Conservation (phyloP, 306 rosid species). For the Casuarina cunninghamiana region DNA sequence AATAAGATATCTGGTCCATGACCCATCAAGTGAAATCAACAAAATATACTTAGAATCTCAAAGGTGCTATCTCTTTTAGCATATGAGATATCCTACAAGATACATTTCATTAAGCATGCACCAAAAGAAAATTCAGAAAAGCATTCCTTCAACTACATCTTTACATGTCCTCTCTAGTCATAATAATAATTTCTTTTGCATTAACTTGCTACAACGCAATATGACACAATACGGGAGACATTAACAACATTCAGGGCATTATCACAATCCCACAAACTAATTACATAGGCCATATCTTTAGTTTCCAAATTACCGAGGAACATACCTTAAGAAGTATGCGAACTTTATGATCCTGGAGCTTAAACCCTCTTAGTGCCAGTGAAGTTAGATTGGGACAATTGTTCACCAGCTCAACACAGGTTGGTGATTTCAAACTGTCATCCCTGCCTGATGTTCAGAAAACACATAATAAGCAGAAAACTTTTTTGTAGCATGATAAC, state of each 20-base stretch:
- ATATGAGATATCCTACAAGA: neutral
- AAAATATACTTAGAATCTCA: neutral
- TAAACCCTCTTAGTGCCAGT: constrained; percentile 94
- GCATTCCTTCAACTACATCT: neutral
- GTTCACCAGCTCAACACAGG: constrained; percentile 68
- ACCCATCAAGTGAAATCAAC: neutral
- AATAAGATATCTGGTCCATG: neutral
- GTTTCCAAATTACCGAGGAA: constrained; percentile 18
- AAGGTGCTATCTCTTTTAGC: neutral
- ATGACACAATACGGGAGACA: neutral
- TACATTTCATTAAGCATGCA: neutral
- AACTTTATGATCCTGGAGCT: constrained; percentile 86
- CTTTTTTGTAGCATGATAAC: constrained; percentile 9
- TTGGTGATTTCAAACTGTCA: constrained; percentile 89
- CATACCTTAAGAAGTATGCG: constrained; percentile 87
- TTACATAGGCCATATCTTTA: neutral
- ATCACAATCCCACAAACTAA: neutral
- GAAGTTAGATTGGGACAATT: constrained; percentile 79
- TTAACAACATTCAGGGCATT: neutral
- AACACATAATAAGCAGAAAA: constrained; percentile 35
- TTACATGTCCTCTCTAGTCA: neutral
- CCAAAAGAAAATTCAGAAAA: neutral
- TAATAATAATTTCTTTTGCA: neutral
- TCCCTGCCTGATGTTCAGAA: constrained; percentile 75
- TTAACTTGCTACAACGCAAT: neutral